Conservation (phyloP, 257 asterid genomes). For the Scutellaria minor region DNA sequence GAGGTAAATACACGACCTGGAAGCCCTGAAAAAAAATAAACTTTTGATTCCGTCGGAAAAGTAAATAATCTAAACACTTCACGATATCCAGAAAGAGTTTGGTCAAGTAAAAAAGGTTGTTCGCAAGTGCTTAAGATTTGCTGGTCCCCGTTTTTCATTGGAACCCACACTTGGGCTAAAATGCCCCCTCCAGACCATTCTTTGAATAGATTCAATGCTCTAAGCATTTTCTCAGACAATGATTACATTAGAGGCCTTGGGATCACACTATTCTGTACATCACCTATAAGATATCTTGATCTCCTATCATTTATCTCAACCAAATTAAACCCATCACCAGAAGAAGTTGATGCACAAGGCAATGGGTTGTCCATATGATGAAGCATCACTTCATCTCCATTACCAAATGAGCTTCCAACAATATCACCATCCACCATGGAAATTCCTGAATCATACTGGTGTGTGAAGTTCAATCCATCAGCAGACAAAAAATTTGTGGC, state of each 20-base stretch:
- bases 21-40: conserved; percentile 69
- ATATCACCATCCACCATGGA: conserved; percentile 42
- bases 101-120: conserved; percentile 86
- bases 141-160: conserved; percentile 62
- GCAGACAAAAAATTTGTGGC: conserved; percentile 43
- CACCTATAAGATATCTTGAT: conserved; percentile 32
- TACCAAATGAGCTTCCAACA: conserved; percentile 35
- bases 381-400: conserved; percentile 42
- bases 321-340: conserved; percentile 45
- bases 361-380: conserved; percentile 45
- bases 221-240: conserved; percentile 69
- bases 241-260: conserved; percentile 57
- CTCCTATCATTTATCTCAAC: conserved; percentile 37
- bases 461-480: conserved; percentile 54
- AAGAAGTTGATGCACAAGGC: conserved; percentile 36
- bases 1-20: conserved; percentile 90
- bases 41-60: conserved; percentile 62
- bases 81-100: conserved; percentile 77
- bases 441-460: conserved; percentile 42
- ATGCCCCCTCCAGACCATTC: conserved; percentile 78
- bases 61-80: conserved; percentile 84
- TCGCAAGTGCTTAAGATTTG: conserved; percentile 75
- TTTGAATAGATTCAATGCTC: conserved; percentile 66
- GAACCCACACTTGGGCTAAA: conserved; percentile 90
- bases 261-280: conserved; percentile 37